Conservation (phyloP, 2,329 filamentous ascomycete species). For the Alternaria rosae region DNA sequence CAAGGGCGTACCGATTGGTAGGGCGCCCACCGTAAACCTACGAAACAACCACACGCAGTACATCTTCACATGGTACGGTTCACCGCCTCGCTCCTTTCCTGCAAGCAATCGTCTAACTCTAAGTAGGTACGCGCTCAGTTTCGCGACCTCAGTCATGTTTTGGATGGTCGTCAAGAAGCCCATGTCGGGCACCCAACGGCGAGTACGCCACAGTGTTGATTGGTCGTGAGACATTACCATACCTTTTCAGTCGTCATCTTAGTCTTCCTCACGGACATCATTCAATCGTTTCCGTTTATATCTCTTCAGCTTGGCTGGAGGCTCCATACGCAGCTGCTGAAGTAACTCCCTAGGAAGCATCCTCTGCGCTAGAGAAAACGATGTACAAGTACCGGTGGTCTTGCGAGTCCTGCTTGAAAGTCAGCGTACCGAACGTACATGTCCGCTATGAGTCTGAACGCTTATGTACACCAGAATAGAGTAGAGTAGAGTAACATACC, state of each 20-base stretch:
- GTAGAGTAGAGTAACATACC: slow-evolving; percentile 63
- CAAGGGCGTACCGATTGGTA: slow-evolving; percentile 87
- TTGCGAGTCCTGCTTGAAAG: slow-evolving; percentile 60
- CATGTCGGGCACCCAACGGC: slow-evolving; percentile 72
- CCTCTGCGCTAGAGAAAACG: slow-evolving; percentile 85
- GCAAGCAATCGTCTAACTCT: slow-evolving; percentile 20
- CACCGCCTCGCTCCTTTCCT: neutral
- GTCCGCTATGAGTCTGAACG: slow-evolving; percentile 9
- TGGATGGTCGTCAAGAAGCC: slow-evolving; percentile 95
- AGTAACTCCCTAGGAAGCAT: slow-evolving; percentile 82
- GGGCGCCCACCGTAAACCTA: slow-evolving; percentile 87
- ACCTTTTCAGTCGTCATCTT: slow-evolving; percentile 51
- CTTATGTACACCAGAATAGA: slow-evolving; percentile 19
- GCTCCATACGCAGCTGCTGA: slow-evolving; percentile 77
- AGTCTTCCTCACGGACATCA: slow-evolving; percentile 54
- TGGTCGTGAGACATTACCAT: slow-evolving; percentile 63
- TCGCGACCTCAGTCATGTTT: slow-evolving; percentile 92
- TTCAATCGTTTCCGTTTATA: slow-evolving; percentile 54
- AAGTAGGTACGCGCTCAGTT: slow-evolving; percentile 81
- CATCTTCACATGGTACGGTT: slow-evolving; percentile 92
- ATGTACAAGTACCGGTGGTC: slow-evolving; percentile 72
- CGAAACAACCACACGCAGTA: slow-evolving; percentile 98
- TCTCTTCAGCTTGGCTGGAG: slow-evolving; percentile 55
- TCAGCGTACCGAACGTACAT: slow-evolving; percentile 9
- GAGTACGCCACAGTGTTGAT: slow-evolving; percentile 77